phyloP scores from a whole-genome alignment of 805 yeast species.

The Ogataea nonfermentans region DNA sequence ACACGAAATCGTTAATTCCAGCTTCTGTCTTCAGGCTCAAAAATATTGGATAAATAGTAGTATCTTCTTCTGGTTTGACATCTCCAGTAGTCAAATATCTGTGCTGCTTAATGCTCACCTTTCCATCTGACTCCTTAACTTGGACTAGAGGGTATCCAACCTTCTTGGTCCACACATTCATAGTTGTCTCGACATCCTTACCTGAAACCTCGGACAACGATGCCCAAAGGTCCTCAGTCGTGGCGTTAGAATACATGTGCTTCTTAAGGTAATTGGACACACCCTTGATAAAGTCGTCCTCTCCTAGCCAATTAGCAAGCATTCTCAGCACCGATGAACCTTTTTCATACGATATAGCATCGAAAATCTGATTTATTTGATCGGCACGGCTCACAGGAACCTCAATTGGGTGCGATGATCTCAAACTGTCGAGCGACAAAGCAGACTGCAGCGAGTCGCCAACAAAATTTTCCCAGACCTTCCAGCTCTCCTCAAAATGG shows the following conservation, averaged over 20 bases:
- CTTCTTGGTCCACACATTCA: conserved; percentile 71
- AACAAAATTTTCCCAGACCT: conserved; percentile 62
- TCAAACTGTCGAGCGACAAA: conserved; percentile 53
- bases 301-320: conserved; percentile 73
- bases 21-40: conserved; percentile 34
- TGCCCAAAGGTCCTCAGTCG: conserved; percentile 69
- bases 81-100: conserved; percentile 69
- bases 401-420: conserved; percentile 78
- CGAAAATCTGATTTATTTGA: conserved; percentile 81
- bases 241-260: conserved; percentile 69
- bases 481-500: conserved; percentile 76
- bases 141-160: conserved; percentile 73
- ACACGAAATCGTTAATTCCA: conserved; percentile 30
- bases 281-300: conserved; percentile 67
- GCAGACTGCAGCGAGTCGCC: conserved; percentile 55
- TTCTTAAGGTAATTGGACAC: conserved; percentile 65
- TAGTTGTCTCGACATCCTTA: conserved; percentile 57
- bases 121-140: conserved; percentile 41
- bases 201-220: conserved; percentile 65
- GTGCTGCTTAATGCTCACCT: conserved; percentile 46
- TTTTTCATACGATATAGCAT: conserved; percentile 77
- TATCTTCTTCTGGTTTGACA: conserved; percentile 59
- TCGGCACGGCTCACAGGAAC: conserved; percentile 82
- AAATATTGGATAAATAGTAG: conserved; percentile 59
- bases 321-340: conserved; percentile 77